phyloP scores from a whole-genome alignment of 208 protist genomes.

The Plasmodiophora brassicae region DNA sequence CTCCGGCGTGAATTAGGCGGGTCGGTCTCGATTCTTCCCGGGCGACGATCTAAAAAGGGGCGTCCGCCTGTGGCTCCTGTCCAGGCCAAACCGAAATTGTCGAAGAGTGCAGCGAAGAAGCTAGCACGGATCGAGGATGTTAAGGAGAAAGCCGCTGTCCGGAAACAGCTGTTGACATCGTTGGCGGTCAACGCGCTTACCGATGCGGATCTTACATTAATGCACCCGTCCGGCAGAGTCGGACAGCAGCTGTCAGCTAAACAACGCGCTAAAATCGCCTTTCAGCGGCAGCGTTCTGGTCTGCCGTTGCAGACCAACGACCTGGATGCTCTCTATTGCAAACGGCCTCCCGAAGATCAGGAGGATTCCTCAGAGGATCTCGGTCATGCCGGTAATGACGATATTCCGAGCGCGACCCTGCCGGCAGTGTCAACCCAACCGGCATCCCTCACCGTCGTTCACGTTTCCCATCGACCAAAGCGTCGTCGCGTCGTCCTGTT shows the following conservation, averaged over 20 bases:
- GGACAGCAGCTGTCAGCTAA: too few relatives aligned
- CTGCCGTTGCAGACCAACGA: too few relatives aligned
- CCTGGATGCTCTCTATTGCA: too few relatives aligned
- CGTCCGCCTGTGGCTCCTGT: too few relatives aligned
- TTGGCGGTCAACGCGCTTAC: background rate
- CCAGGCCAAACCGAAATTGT: too few relatives aligned
- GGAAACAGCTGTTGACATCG: background rate
- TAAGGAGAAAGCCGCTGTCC: background rate
- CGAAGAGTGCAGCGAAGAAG: background rate
- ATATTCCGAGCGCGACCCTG: too few relatives aligned
- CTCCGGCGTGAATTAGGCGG: slow-evolving; percentile 2
- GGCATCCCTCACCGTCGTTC: background rate
- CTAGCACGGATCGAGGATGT: background rate
- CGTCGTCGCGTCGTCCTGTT: background rate
- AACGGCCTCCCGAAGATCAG: too few relatives aligned
- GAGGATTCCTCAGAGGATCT: too few relatives aligned
- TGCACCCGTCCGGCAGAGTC: background rate
- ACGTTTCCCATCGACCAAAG: background rate
- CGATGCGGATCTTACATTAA: background rate
- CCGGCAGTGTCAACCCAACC: background rate
- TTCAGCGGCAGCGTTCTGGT: too few relatives aligned
- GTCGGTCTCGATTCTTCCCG: background rate
- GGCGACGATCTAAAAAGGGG: background rate
- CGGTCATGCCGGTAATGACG: too few relatives aligned
- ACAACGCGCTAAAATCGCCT: too few relatives aligned